Conservation (phyloP, 257 asterid species). For the Salvia rosmarinus region DNA sequence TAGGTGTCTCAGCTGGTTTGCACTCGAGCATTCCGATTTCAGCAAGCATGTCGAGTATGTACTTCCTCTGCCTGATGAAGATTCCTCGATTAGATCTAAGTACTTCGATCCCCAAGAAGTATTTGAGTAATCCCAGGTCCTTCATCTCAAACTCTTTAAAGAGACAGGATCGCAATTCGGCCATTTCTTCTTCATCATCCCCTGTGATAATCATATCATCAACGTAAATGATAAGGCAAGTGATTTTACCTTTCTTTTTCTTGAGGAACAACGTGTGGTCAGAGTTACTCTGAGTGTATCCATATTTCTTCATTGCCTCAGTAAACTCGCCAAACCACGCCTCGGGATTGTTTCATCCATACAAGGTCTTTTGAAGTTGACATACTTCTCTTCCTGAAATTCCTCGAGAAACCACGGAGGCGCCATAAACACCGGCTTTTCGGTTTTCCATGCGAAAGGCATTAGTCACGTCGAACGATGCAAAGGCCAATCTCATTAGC, state of each 20-base stretch:
- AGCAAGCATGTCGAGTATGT: too few species aligned
- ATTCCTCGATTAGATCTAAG: too few species aligned
- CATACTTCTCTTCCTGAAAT: not conserved
- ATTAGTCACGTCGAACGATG: not conserved
- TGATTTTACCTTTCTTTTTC: not conserved
- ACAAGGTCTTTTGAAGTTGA: not conserved
- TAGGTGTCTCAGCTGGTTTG: too few species aligned
- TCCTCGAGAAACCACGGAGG: not conserved
- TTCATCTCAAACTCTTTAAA: too few species aligned
- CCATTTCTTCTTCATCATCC: too few species aligned
- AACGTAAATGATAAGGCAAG: not conserved
- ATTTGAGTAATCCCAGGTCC: too few species aligned
- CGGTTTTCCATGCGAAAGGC: not conserved
- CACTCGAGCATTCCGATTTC: too few species aligned
- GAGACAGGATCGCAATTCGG: too few species aligned
- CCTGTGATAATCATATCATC: too few species aligned
- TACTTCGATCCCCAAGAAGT: too few species aligned
- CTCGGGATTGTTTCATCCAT: not conserved
- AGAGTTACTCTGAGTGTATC: not conserved
- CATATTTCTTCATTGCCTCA: not conserved
- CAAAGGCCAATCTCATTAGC: not conserved
- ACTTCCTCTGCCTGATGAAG: too few species aligned
- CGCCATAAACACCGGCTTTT: not conserved
- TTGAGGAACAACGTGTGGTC: not conserved
- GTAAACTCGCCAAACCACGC: not conserved